phyloP scores from a whole-genome alignment of 176 grass and related monocot species.

The Lolium rigidum region DNA sequence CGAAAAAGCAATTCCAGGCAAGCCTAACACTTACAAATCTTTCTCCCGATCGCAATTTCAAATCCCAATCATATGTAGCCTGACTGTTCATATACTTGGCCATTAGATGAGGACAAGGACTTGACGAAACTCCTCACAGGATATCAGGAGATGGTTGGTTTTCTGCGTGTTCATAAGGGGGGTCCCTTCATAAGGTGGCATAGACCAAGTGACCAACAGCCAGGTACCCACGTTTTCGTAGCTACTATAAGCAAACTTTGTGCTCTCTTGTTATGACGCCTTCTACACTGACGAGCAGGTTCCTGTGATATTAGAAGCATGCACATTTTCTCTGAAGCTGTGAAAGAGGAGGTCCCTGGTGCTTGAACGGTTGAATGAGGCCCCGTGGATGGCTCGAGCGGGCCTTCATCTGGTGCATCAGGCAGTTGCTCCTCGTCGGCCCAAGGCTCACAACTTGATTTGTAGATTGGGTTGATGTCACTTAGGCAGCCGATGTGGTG shows the following conservation, averaged over 20 bases:
- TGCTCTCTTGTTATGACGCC: neutral
- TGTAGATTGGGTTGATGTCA: no score
- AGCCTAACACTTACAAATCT: slow-evolving; percentile 10
- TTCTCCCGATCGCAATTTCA: neutral
- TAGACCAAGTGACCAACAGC: slow-evolving; percentile 79
- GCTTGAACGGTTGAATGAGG: slow-evolving; percentile 87
- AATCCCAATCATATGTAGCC: neutral
- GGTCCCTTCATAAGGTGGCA: slow-evolving; percentile 63
- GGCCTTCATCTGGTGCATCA: slow-evolving; percentile 58
- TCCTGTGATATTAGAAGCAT: slow-evolving; percentile 82
- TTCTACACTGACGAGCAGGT: slow-evolving; percentile 54
- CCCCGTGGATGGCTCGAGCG: slow-evolving; percentile 86
- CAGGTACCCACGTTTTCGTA: slow-evolving; percentile 61
- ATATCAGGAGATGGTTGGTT: slow-evolving; percentile 94
- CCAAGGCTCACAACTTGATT: no score
- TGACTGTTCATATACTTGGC: slow-evolving; percentile 18
- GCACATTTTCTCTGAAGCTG: slow-evolving; percentile 82
- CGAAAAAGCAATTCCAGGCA: slow-evolving; percentile 84
- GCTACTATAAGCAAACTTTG: neutral
- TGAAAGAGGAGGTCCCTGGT: slow-evolving; percentile 74
- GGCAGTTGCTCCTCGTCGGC: slow-evolving; percentile 63
- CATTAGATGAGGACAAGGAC: slow-evolving; percentile 94
- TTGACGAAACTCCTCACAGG: slow-evolving; percentile 80
- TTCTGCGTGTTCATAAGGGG: slow-evolving; percentile 65
- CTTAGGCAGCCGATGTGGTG: no score